Conservation (phyloP, 164 flowering plant genomes). For the Dillenia suffruticosa region DNA sequence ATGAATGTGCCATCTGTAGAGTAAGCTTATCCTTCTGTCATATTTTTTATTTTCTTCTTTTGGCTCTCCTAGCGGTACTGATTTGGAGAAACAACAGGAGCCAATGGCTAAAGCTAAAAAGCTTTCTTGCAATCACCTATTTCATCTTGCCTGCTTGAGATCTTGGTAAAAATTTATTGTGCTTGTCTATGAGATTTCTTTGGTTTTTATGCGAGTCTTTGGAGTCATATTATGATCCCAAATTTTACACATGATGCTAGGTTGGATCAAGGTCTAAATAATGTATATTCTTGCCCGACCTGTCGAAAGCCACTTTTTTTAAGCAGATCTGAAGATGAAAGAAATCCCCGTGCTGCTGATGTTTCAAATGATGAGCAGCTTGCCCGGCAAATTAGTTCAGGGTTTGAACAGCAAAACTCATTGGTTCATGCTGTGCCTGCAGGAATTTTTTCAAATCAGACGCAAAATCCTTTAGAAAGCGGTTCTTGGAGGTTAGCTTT, state of each 20-base stretch:
- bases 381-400: conserved; percentile 62
- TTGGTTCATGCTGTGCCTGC: conserved; percentile 37
- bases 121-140: conserved; percentile 89
- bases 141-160: conserved; percentile 94
- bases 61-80: conserved; percentile 1
- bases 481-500: conserved; percentile 65
- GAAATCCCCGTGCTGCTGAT: conserved; percentile 31
- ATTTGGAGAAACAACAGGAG: conserved; percentile 51
- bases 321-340: conserved; percentile 38
- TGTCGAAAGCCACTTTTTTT: conserved; percentile 92
- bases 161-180: conserved; percentile 65
- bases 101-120: conserved; percentile 97
- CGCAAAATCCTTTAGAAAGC: conserved; percentile 46
- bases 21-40: conserved; percentile 35
- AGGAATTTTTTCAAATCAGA: conserved; percentile 53
- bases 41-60: conserved; percentile 1
- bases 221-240: conserved; percentile 8
- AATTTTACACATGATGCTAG: conserved; percentile 29
- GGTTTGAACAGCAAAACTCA: conserved; percentile 45
- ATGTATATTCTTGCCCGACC: conserved; percentile 85
- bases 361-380: conserved; percentile 68
- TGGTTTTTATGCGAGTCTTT: background rate
- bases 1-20: conserved; percentile 97
- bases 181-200: background rate
- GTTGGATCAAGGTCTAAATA: conserved; percentile 91